phyloP scores from a whole-genome alignment of 176 grass and related monocot species.

The Bonia amplexicaulis region DNA sequence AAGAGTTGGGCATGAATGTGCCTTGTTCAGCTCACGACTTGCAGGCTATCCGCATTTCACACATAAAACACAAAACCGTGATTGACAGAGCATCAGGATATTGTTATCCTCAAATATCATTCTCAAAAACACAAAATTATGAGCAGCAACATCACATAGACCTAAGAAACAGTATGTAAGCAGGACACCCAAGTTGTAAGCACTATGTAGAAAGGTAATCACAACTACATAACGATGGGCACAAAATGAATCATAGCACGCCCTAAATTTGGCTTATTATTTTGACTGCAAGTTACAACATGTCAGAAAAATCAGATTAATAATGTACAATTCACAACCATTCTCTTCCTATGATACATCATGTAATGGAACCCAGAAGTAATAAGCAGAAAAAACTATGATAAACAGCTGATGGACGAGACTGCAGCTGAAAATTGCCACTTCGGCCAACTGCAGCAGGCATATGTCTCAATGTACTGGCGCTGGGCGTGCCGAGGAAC shows the following conservation, averaged over 20 bases:
- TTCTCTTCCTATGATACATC: conserved; percentile 36
- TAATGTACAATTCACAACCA: conserved; percentile 35
- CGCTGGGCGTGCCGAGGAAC: background rate
- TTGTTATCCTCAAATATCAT: background rate
- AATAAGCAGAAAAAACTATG: background rate
- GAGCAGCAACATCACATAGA: background rate
- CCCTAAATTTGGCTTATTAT: conserved; percentile 25
- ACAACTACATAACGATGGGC: background rate
- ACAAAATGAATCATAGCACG: conserved; percentile 17
- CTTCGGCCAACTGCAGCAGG: conserved; percentile 17
- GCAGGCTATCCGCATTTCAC: background rate
- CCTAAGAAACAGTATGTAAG: background rate
- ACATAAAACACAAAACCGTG: background rate
- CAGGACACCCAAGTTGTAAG: background rate
- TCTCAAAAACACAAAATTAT: background rate
- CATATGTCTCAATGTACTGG: background rate
- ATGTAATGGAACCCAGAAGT: background rate
- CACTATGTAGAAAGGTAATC: background rate
- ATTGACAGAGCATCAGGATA: background rate
- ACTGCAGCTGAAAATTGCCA: conserved; percentile 3
- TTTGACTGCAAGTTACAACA: conserved; percentile 11
- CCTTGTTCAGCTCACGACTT: conserved; percentile 18
- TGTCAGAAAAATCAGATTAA: conserved; percentile 38
- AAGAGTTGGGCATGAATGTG: conserved; percentile 25
- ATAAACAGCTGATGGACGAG: background rate